These are phyloP conservation scores for Durio zibethinus DNA, from an alignment of 345 rosid species.

Conservation along the genomic window DNA sequence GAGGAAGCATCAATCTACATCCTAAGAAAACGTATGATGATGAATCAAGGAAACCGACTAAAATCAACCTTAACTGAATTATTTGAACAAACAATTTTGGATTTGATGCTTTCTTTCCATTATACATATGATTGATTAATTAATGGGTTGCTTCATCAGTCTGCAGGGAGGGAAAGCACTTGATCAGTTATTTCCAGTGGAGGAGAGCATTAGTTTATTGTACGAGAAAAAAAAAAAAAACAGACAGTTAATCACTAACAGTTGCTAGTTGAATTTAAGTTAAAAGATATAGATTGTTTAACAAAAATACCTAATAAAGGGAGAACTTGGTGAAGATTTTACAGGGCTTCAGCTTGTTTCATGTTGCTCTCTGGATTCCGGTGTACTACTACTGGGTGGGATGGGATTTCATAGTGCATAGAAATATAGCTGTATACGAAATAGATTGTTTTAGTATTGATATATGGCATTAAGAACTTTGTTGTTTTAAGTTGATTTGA, in stretches of 20 bases:
- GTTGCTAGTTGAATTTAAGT: neutral
- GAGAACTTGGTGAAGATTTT: slow-evolving; percentile 1
- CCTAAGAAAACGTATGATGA: too few species aligned
- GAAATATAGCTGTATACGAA: neutral
- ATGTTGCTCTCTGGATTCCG: neutral
- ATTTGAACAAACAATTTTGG: neutral
- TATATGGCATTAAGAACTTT: neutral
- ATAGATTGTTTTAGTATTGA: neutral
- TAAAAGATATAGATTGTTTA: neutral
- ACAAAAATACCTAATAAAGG: neutral
- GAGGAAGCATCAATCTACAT: too few species aligned
- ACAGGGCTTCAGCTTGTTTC: slow-evolving; percentile 5
- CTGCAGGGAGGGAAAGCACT: neutral
- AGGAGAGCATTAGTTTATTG: neutral
- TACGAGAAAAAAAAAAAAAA: neutral
- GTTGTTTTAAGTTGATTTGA: neutral
- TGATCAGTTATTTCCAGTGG: neutral
- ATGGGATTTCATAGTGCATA: neutral
- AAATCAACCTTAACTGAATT: too few species aligned
- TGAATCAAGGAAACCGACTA: too few species aligned
- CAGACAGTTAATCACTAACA: neutral
- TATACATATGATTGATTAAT: neutral
- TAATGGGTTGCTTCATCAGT: neutral
- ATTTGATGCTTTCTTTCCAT: neutral
- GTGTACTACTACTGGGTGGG: neutral